phyloP scores from a whole-genome alignment of 805 yeast species.

The Peterozyma toletana region DNA sequence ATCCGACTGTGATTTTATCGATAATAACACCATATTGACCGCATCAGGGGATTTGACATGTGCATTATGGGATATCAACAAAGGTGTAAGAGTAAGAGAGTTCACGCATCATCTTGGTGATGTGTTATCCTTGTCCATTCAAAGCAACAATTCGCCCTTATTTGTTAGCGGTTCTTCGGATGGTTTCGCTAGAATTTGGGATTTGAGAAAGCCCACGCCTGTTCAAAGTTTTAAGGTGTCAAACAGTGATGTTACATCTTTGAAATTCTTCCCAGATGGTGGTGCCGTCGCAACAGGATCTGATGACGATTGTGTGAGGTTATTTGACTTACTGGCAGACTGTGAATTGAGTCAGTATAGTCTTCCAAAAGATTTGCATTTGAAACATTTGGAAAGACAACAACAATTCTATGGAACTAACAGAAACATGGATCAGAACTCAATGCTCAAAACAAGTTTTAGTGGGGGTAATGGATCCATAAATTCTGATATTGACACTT shows the following conservation, averaged over 20 bases:
- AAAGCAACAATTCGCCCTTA: constrained; percentile 16
- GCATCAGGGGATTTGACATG: constrained; percentile 81
- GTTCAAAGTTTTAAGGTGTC: constrained; percentile 38
- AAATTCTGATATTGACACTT: constrained; percentile 33
- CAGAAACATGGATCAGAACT: neutral
- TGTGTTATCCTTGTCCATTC: constrained; percentile 42
- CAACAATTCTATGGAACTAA: constrained; percentile 8
- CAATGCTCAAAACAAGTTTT: neutral
- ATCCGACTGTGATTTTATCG: constrained; percentile 64
- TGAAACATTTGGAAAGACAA: constrained; percentile 3
- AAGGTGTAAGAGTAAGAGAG: constrained; percentile 44
- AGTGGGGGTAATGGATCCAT: neutral
- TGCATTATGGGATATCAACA: constrained; percentile 70
- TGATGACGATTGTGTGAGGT: constrained; percentile 66
- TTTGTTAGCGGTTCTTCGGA: constrained; percentile 67
- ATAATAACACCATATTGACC: constrained; percentile 50
- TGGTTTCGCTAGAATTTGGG: constrained; percentile 64
- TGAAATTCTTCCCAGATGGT: constrained; percentile 64
- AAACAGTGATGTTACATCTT: constrained; percentile 56
- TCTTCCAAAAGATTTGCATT: constrained; percentile 12
- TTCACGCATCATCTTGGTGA: constrained; percentile 69
- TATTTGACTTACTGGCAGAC: constrained; percentile 74
- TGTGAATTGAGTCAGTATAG: constrained; percentile 52
- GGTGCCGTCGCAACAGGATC: constrained; percentile 66
- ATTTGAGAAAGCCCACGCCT: constrained; percentile 36